Conservation (phyloP, 768 basidiomycete genomes). For the Russula brevipes region DNA sequence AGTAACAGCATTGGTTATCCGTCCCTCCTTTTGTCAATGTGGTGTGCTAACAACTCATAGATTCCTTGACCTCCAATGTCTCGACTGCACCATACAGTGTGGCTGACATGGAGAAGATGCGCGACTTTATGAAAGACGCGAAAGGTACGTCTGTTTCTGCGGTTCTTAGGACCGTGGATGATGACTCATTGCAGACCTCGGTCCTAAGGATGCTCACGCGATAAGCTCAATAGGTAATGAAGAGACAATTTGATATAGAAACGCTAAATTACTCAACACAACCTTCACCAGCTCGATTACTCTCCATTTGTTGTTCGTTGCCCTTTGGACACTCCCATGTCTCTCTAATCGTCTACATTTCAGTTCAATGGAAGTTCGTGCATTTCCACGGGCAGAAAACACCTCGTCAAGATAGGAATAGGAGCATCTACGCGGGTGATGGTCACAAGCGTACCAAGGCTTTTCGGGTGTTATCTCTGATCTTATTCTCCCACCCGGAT, state of each 20-base stretch:
- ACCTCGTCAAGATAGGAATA: slow-evolving; percentile 5
- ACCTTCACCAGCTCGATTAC: neutral
- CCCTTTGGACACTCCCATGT: no score
- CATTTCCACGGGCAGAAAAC: slow-evolving; percentile 15
- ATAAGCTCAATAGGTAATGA: no score
- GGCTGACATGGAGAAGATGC: slow-evolving; percentile 8
- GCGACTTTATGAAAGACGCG: slow-evolving; percentile 2
- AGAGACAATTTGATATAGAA: no score
- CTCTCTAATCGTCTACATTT: no score
- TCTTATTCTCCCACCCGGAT: slow-evolving; percentile 14
- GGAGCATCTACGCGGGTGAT: slow-evolving; percentile 5
- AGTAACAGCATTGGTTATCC: slow-evolving; percentile 11
- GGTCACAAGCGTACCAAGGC: neutral
- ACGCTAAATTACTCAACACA: no score
- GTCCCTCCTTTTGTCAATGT: neutral
- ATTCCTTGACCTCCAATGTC: slow-evolving; percentile 9
- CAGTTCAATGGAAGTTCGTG: neutral
- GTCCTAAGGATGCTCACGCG: no score
- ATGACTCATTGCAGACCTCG: neutral
- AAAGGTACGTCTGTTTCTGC: neutral
- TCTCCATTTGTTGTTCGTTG: slow-evolving; percentile 6
- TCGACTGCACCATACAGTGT: slow-evolving; percentile 13
- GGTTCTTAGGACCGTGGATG: neutral
- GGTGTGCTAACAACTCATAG: neutral
- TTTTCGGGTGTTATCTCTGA: neutral